These are phyloP conservation scores for Moniliophthora roreri DNA, from an alignment of 1,284 basidiomycete genomes.

Conservation along the genomic window DNA sequence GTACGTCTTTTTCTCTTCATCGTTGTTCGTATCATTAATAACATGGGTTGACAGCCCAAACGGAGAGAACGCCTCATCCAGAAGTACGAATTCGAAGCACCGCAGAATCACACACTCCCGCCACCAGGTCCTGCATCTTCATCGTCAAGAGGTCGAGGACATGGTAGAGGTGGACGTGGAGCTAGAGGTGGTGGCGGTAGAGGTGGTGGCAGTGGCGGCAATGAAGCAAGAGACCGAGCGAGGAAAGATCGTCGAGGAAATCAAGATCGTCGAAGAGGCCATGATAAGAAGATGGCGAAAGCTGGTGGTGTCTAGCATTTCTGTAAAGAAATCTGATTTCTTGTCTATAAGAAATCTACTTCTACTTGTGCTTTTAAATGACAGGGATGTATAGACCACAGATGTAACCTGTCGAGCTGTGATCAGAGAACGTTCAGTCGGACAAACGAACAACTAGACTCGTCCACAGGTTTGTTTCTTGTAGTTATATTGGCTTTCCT, in stretches of 20 bases:
- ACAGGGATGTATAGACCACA: too few relatives aligned
- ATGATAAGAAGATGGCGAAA: background rate
- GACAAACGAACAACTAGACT: too few relatives aligned
- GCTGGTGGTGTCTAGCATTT: background rate
- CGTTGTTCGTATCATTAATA: background rate
- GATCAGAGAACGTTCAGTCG: too few relatives aligned
- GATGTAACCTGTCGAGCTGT: too few relatives aligned
- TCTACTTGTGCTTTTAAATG: too few relatives aligned
- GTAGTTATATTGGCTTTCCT: too few relatives aligned
- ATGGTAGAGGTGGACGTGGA: slow-evolving; percentile 18
- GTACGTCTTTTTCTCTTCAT: slow-evolving; percentile 43
- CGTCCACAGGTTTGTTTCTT: too few relatives aligned
- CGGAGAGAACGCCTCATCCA: slow-evolving; percentile 68
- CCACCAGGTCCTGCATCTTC: slow-evolving; percentile 6
- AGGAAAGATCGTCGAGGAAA: background rate
- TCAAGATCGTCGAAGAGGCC: background rate
- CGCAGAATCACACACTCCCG: slow-evolving; percentile 9
- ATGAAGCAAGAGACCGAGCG: background rate
- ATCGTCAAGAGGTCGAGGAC: background rate
- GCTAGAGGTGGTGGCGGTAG: slow-evolving; percentile 27
- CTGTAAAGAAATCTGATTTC: too few relatives aligned
- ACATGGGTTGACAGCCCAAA: slow-evolving; percentile 48
- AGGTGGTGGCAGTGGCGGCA: slow-evolving; percentile 19
- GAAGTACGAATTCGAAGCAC: slow-evolving; percentile 57
- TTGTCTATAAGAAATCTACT: too few relatives aligned